Conservation (phyloP, 306 rosid genomes). For the Rubus idaeus region DNA sequence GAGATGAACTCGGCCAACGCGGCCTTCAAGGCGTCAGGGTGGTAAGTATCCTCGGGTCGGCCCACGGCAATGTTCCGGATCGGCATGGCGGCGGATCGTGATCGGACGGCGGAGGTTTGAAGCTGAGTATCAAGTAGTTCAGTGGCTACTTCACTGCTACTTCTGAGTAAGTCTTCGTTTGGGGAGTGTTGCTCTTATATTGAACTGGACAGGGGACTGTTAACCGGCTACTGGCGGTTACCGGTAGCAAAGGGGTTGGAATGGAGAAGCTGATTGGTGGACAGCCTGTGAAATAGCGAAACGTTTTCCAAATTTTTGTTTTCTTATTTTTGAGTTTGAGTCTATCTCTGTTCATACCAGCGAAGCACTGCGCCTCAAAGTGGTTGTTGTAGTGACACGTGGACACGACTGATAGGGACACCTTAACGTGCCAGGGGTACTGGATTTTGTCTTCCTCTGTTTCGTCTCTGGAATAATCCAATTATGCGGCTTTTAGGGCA, state of each 20-base stretch:
- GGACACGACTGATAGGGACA: conserved; percentile 37
- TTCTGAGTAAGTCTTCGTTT: not conserved
- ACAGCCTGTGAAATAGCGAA: conserved; percentile 45
- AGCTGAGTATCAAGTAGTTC: not conserved
- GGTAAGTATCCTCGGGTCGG: conserved; percentile 51
- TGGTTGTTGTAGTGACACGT: conserved; percentile 41
- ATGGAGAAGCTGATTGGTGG: conserved; percentile 16
- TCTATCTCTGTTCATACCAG: conserved; percentile 2
- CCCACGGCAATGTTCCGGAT: conserved; percentile 70
- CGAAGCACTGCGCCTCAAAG: not conserved
- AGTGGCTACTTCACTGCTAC: not conserved
- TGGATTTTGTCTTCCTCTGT: conserved; percentile 20
- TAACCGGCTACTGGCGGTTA: conserved; percentile 52
- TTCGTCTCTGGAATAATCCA: conserved; percentile 45
- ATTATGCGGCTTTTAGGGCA: not conserved
- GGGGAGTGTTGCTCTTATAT: conserved; percentile 29
- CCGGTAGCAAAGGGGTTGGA: conserved; percentile 36
- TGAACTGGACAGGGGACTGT: conserved; percentile 4
- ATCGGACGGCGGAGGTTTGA: not conserved
- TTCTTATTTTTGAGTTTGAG: not conserved
- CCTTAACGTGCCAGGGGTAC: conserved; percentile 14
- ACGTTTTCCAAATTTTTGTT: not conserved
- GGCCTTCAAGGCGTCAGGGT: conserved; percentile 66
- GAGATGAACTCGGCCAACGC: conserved; percentile 85
- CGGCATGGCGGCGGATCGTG: conserved; percentile 45